Evolutionary conservation across 768 basidiomycete species (phyloP).

Genomic region (Daedaleopsis nitida): DNA sequence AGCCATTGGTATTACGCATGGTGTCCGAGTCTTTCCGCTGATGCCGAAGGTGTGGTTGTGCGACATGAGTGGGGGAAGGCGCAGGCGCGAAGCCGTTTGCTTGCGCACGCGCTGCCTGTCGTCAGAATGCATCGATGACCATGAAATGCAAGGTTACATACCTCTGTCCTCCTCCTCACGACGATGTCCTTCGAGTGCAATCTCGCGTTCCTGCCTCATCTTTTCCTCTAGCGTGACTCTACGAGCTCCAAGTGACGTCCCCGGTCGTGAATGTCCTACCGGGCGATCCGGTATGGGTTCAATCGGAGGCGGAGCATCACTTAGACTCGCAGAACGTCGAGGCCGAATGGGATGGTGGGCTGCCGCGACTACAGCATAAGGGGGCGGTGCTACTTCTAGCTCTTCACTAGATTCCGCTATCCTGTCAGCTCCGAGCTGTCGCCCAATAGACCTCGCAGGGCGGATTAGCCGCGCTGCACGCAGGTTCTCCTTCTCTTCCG

Average conservation of each 20-base stretch:
- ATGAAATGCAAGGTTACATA: slow-evolving; percentile 8
- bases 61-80: slow-evolving; percentile 51
- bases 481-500: slow-evolving; percentile 44
- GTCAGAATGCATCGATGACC: background rate
- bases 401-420: slow-evolving; percentile 22
- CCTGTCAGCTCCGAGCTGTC: slow-evolving; percentile 26
- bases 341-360: slow-evolving; percentile 48
- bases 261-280: slow-evolving; percentile 38
- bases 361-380: slow-evolving; percentile 5
- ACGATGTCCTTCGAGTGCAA: slow-evolving; percentile 39
- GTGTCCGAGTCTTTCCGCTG: slow-evolving; percentile 79
- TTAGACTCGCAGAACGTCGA: slow-evolving; percentile 76
- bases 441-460: slow-evolving; percentile 10
- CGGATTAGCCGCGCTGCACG: slow-evolving; percentile 18
- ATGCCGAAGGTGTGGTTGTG: slow-evolving; percentile 44
- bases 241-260: slow-evolving; percentile 45
- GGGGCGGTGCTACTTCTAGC: slow-evolving; percentile 8
- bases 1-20: slow-evolving; percentile 48
- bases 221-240: slow-evolving; percentile 50
- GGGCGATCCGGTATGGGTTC: slow-evolving; percentile 7
- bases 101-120: slow-evolving; percentile 24
- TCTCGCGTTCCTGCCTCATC: slow-evolving; percentile 34
- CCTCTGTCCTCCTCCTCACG: slow-evolving; percentile 29
- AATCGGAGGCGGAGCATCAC: slow-evolving; percentile 42
- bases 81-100: slow-evolving; percentile 39